These are phyloP conservation scores for Candida insectorum DNA, from an alignment of 805 yeast genomes.

Conservation along the genomic window DNA sequence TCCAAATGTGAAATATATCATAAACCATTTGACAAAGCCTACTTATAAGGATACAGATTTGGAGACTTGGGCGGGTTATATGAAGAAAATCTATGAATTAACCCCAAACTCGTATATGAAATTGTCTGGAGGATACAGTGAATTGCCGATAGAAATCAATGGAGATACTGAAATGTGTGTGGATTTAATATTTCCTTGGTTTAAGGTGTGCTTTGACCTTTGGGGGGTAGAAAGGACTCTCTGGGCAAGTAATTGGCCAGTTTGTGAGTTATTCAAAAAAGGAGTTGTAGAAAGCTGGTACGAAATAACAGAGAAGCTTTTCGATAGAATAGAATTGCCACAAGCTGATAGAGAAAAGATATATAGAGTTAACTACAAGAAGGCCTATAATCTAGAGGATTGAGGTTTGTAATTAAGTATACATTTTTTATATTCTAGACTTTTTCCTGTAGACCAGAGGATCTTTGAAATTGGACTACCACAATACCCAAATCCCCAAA, in stretches of 20 bases:
- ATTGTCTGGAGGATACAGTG: constrained; percentile 41
- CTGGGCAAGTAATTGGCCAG: constrained; percentile 49
- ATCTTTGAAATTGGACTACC: too few species aligned
- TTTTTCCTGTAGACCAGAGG: too few species aligned
- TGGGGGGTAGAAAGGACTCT: constrained; percentile 27
- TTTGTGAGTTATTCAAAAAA: constrained; percentile 21
- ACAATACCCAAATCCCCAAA: too few species aligned
- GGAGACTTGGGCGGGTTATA: constrained; percentile 16
- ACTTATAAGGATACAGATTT: constrained; percentile 15
- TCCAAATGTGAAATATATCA: constrained; percentile 25
- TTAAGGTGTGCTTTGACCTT: constrained; percentile 24
- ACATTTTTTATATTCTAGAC: too few species aligned
- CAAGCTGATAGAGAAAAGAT: constrained; percentile 13
- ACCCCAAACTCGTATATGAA: constrained; percentile 29
- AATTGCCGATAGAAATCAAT: constrained; percentile 20
- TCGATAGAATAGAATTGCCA: constrained; percentile 11
- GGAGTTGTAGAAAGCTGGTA: constrained; percentile 21
- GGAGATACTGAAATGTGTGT: constrained; percentile 13
- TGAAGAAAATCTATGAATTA: constrained; percentile 15
- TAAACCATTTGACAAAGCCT: constrained; percentile 45
- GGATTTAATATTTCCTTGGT: constrained; percentile 27
- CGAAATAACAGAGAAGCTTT: constrained; percentile 14
- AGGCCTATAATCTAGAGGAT: constrained; percentile 17
- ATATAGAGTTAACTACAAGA: constrained; percentile 14
- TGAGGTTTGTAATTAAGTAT: background rate